phyloP scores from a whole-genome alignment of 768 basidiomycete species.

The Aureoboletus auriporus region DNA sequence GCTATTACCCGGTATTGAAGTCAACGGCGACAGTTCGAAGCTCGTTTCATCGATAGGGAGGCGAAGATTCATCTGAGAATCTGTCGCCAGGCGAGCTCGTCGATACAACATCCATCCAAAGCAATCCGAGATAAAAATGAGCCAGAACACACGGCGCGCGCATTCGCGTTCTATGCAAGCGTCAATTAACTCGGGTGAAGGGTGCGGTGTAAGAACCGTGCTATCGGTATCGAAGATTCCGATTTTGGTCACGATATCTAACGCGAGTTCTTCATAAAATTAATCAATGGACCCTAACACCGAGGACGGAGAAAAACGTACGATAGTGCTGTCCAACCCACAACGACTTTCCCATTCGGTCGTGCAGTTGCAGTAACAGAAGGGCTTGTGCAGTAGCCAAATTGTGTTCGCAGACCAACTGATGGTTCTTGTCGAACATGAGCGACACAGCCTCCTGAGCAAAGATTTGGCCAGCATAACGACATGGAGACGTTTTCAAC shows the following conservation, averaged over 20 bases:
- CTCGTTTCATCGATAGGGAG: conserved; percentile 80
- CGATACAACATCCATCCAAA: conserved; percentile 37
- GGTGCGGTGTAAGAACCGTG: conserved; percentile 54
- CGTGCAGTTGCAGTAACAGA: conserved; percentile 67
- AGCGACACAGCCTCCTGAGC: conserved; percentile 58
- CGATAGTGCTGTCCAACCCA: conserved; percentile 30
- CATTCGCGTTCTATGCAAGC: conserved; percentile 71
- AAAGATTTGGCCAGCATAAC: conserved; percentile 50
- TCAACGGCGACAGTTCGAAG: conserved; percentile 63
- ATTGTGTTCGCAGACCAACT: conserved; percentile 55
- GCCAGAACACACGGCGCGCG: conserved; percentile 79
- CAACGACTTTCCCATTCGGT: conserved; percentile 40
- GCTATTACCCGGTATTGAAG: conserved; percentile 29
- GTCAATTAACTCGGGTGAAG: conserved; percentile 56
- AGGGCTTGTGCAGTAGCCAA: conserved; percentile 74
- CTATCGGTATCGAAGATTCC: conserved; percentile 62
- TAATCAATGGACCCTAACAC: conserved; percentile 4
- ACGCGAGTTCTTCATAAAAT: conserved; percentile 48
- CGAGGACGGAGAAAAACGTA: conserved; percentile 16
- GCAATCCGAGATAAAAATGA: conserved; percentile 60
- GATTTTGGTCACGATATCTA: conserved; percentile 64
- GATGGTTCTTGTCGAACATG: conserved; percentile 69
- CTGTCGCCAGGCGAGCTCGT: conserved; percentile 33
- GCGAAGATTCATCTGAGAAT: conserved; percentile 52
- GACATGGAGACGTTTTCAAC: conserved; percentile 50